Conservation (phyloP, 140 eudicot species). For the Bidens hawaiensis region DNA sequence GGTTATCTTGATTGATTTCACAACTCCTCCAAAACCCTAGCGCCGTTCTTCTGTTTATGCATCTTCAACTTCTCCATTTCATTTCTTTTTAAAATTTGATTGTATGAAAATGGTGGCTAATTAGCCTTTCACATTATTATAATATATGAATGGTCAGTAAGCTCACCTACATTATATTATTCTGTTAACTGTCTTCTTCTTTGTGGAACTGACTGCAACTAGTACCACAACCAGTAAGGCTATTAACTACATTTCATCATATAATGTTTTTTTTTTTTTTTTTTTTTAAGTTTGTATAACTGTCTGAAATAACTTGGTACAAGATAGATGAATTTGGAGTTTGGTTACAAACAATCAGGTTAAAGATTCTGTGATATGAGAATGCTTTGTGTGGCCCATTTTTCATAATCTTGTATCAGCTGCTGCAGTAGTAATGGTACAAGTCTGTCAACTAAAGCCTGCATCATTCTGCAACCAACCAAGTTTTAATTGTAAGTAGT, state of each 20-base stretch:
- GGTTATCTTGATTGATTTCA: not conserved
- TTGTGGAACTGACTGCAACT: constrained; percentile 11
- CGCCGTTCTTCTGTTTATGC: not conserved
- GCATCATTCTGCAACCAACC: constrained; percentile 69
- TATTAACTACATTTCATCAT: constrained; percentile 12
- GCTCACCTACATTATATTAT: constrained; percentile 14
- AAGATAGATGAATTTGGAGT: too few relatives aligned
- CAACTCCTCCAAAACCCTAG: constrained; percentile 1
- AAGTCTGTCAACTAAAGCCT: constrained; percentile 80
- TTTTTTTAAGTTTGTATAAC: constrained; percentile 1
- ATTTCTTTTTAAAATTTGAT: not conserved
- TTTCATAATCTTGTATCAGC: constrained; percentile 58
- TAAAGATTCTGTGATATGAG: not conserved
- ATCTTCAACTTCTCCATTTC: too few relatives aligned
- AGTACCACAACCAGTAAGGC: constrained; percentile 8
- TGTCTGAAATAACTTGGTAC: not conserved
- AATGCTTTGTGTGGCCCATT: constrained; percentile 46
- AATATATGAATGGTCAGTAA: constrained; percentile 28
- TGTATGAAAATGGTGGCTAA: constrained; percentile 22
- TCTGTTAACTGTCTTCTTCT: constrained; percentile 17
- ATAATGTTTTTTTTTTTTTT: too few relatives aligned
- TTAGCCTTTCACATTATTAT: constrained; percentile 24
- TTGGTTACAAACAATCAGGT: not conserved
- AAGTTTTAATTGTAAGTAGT: constrained; percentile 3
- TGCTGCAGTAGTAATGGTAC: constrained; percentile 81